Evolutionary conservation across 2,329 filamentous ascomycete genomes (phyloP), one percentile per base, ranked within the genome.

Genomic region (Ophiobolus disseminans): DNA sequence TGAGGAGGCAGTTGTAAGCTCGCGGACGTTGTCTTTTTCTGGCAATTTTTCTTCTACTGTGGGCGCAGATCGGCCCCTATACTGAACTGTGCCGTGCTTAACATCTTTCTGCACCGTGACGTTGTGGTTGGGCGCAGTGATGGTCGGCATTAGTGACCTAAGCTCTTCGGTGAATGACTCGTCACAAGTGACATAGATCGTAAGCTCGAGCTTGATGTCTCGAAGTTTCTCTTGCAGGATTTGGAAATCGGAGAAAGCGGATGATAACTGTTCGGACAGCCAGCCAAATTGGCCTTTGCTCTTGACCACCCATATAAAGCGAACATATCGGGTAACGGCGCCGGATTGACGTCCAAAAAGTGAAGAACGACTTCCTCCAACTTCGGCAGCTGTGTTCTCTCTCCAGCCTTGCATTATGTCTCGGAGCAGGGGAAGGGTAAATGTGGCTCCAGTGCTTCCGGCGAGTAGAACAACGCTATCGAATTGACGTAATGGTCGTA

Each of bases 381-480:
- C 10, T 4, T 42, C 28, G 31, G 44, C 38, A 20, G 22, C 61
- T 23, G 51, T 45, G 25, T 58, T 71, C 30, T 75, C 70, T 35
- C 60, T 63, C 76, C 75, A 81, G 19, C 68, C 73, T n/a, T 74
- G 68, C 1, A 84, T 68, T n/a, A 86, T 71, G 40, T 85, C 79
- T 20, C 82, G 76, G 26, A 86, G 70, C 2, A 84, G 63, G 1
- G 84, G 83, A 9, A 83, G 61, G 1, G 78, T 81, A 57, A 83
- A 86, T 0, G 82, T 82, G 19, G 80, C 80, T 2, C 85, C 85
- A 36, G 81, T 85, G 14, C 82, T 82, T 17, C 83, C 83, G 6
- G 84, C 82, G 7, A 87, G 70, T 0, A 87, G 66, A 1, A 86
- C 72, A 2, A 86, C 76, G 45, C 78, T 85, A 51, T 87, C 84